Evolutionary conservation across 176 grass and related monocot species (phyloP).

Genomic region (Ensete ventricosum): DNA sequence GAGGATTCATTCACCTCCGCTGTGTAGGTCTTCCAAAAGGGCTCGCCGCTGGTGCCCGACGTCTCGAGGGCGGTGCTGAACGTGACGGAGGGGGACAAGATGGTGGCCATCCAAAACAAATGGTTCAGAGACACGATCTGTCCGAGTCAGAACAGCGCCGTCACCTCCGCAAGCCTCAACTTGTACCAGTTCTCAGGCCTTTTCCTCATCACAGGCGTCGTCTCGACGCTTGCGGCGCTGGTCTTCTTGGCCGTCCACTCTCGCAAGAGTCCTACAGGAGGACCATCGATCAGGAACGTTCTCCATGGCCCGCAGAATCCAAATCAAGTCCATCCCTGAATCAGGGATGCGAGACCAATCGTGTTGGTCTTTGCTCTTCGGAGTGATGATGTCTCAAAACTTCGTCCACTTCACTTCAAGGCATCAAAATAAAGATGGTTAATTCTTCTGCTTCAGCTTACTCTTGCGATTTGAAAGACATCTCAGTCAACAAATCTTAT

Average conservation of each 20-base stretch:
- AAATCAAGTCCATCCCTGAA: too few species aligned
- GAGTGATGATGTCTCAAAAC: too few species aligned
- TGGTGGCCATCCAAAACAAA: constrained; percentile 18
- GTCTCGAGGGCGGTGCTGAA: constrained; percentile 47
- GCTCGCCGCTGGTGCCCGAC: constrained; percentile 37
- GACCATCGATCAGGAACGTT: too few species aligned
- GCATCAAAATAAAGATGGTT: too few species aligned
- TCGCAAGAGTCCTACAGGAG: too few species aligned
- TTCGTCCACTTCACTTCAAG: too few species aligned
- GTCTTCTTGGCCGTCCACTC: constrained; percentile 24
- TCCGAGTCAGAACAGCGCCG: neutral
- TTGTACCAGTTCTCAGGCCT: constrained; percentile 40
- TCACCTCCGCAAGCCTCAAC: constrained; percentile 16
- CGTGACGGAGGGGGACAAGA: constrained; percentile 23
- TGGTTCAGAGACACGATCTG: constrained; percentile 23
- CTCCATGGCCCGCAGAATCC: too few species aligned
- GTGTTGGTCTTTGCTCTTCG: too few species aligned
- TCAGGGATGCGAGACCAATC: too few species aligned
- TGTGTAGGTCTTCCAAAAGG: constrained; percentile 43
- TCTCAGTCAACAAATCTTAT: too few species aligned
- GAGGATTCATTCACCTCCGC: neutral
- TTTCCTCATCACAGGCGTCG: constrained; percentile 36
- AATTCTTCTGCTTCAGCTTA: too few species aligned
- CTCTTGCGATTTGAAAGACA: too few species aligned
- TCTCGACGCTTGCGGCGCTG: constrained; percentile 34